Base-by-base conservation (phyloP, 305 asterid genomes). In the Ajuga reptans region DNA sequence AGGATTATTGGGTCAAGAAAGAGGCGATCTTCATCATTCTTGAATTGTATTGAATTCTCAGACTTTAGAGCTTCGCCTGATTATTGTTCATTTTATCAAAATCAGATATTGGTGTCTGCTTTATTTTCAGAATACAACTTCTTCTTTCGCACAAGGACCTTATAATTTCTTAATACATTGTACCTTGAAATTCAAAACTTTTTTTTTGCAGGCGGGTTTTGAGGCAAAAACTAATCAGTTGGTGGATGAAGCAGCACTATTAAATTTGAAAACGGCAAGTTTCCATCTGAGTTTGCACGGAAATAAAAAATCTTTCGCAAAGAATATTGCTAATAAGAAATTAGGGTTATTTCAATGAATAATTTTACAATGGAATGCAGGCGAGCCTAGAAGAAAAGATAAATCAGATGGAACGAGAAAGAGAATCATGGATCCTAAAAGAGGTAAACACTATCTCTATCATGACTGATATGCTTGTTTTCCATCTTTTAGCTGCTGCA, bases 361-460 rank as follows among this genome's bases (percentile, higher is more conserved):
- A 46, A 50, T 72, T 45, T 60, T 31, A 50, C 31, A 10, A 49
- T 55, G 55, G 68, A 52, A 53, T 52, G 41, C 83, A 85, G 94
- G 87, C 60, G 71, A 77, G 77, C 81, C 85, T 88, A 72, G 86
- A 82, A 63, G 87, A 80, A 67, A 82, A 64, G 76, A 72, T 83
- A 69, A 80, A 75, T 68, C 83, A 85, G 64, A 74, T 81, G 84
- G 97, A 84, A 65, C 69, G 64, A 72, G 93, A 86, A 57, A 83
- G 79, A 77, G 86, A 82, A 64, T 70, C 79, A 56, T 82, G 84
- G 90, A 52, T 79, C 68, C 78, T 75, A 66, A 83, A 83, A 80
- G 88, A 81, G 90, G 95, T 89, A 71, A 59, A 29, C 59, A 46
- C 42, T 61, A 59, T 41, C 43, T 64, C 31, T 57, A 46, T 66